These are phyloP conservation scores for Astrocystis sublimbata DNA, from an alignment of 495 filamentous ascomycete species.

Conservation along the genomic window DNA sequence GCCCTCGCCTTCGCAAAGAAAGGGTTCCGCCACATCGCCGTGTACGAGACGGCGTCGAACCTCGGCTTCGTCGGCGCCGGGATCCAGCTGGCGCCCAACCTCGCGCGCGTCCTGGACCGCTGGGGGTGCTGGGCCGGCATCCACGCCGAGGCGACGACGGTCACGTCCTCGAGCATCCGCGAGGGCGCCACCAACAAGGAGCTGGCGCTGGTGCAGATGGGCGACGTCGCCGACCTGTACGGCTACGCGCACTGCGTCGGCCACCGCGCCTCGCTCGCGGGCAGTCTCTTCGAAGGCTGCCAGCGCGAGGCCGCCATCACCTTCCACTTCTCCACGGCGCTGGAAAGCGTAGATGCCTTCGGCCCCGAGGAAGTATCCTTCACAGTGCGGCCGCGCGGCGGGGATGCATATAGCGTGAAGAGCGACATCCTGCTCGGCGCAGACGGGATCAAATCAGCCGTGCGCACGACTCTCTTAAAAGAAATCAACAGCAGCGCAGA, in stretches of 20 bases:
- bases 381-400: constrained; percentile 57
- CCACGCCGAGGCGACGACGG: constrained; percentile 57
- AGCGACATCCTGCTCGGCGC: constrained; percentile 70
- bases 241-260: constrained; percentile 76
- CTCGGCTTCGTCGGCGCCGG: constrained; percentile 81
- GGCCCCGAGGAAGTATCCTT: constrained; percentile 54
- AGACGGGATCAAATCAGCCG: constrained; percentile 71
- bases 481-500: constrained; percentile 53
- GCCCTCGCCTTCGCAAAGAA: constrained; percentile 72
- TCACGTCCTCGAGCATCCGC: constrained; percentile 48
- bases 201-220: constrained; percentile 68
- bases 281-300: constrained; percentile 67
- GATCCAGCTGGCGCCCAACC: constrained; percentile 80
- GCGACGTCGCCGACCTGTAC: constrained; percentile 66
- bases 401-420: constrained; percentile 55
- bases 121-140: constrained; percentile 71
- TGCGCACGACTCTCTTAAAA: constrained; percentile 63
- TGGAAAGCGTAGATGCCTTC: constrained; percentile 56
- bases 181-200: constrained; percentile 68
- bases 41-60: constrained; percentile 72
- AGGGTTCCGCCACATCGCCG: constrained; percentile 70
- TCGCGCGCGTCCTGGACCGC: constrained; percentile 70
- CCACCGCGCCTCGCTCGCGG: constrained; percentile 73
- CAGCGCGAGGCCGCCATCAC: constrained; percentile 61
- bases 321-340: constrained; percentile 65